phyloP scores from a whole-genome alignment of 805 yeast species.

The Candida verbasci region DNA sequence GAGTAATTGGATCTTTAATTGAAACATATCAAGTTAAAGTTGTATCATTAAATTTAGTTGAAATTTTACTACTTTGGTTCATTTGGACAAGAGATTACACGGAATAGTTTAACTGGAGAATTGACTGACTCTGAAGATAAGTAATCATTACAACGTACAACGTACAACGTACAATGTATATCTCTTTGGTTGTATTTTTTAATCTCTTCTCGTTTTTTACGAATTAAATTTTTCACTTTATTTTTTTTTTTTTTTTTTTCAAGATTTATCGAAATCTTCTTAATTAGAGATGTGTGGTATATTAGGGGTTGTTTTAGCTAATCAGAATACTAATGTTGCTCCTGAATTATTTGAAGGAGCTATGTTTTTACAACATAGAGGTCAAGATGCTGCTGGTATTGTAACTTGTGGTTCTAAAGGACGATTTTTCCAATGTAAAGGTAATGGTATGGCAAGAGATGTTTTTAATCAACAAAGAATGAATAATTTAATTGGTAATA shows the following conservation, averaged over 20 bases:
- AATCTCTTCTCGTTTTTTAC: constrained; percentile 3
- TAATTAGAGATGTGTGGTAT: constrained; percentile 80
- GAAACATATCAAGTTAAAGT: constrained; percentile 2
- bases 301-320: constrained; percentile 79
- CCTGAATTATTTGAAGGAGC: constrained; percentile 91
- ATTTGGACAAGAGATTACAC: constrained; percentile 3
- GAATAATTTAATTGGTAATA: constrained; percentile 77
- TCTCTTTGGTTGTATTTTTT: too few relatives aligned
- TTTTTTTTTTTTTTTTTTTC: background rate
- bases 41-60: constrained; percentile 1
- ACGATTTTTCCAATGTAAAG: constrained; percentile 93
- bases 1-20: constrained; percentile 3
- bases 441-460: constrained; percentile 98
- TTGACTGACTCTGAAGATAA: too few relatives aligned
- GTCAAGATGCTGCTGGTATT: constrained; percentile 99
- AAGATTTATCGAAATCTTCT: background rate
- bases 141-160: too few relatives aligned
- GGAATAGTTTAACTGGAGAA: too few relatives aligned
- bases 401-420: constrained; percentile 94
- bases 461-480: constrained; percentile 86
- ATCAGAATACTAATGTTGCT: constrained; percentile 69
- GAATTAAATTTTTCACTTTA: background rate
- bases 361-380: constrained; percentile 91
- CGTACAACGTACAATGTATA: too few relatives aligned
- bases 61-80: constrained; percentile 5